Conservation (phyloP, 177 flowering plant genomes). For the Vitis hybrid region DNA sequence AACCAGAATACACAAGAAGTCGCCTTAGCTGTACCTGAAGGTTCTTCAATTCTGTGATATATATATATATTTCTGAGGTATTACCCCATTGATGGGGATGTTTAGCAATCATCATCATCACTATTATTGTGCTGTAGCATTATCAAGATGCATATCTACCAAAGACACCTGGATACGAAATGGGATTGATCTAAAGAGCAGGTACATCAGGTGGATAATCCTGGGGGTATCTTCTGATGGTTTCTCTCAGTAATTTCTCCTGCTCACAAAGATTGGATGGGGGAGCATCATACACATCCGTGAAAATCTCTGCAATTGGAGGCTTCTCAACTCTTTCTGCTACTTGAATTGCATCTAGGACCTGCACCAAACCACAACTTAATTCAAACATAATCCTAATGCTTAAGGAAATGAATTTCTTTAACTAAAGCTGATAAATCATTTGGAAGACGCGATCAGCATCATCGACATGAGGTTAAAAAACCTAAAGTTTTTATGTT, state of each 20-base stretch:
- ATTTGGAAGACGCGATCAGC: too few relatives aligned
- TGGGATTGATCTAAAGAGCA: constrained; percentile 1
- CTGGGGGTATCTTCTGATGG: constrained; percentile 34
- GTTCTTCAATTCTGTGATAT: too few relatives aligned
- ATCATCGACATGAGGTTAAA: too few relatives aligned
- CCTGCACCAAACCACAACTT: constrained; percentile 21
- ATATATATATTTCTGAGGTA: too few relatives aligned
- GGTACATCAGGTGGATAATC: constrained; percentile 46
- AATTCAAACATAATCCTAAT: not conserved
- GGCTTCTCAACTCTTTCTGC: constrained; percentile 50
- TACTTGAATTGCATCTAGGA: constrained; percentile 42
- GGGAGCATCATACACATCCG: constrained; percentile 45
- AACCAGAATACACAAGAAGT: too few relatives aligned
- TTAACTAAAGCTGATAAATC: too few relatives aligned
- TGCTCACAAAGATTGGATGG: constrained; percentile 44
- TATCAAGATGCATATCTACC: not conserved
- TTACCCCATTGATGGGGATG: too few relatives aligned
- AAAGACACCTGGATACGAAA: not conserved
- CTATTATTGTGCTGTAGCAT: too few relatives aligned
- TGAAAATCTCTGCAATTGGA: constrained; percentile 35
- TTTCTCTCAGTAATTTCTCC: constrained; percentile 32
- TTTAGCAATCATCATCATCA: too few relatives aligned
- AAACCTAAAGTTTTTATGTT: too few relatives aligned
- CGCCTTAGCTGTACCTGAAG: too few relatives aligned
- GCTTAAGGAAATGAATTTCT: not conserved